Base-by-base conservation (phyloP, 768 basidiomycete genomes). In the Psilocybe subaeruginosa region DNA sequence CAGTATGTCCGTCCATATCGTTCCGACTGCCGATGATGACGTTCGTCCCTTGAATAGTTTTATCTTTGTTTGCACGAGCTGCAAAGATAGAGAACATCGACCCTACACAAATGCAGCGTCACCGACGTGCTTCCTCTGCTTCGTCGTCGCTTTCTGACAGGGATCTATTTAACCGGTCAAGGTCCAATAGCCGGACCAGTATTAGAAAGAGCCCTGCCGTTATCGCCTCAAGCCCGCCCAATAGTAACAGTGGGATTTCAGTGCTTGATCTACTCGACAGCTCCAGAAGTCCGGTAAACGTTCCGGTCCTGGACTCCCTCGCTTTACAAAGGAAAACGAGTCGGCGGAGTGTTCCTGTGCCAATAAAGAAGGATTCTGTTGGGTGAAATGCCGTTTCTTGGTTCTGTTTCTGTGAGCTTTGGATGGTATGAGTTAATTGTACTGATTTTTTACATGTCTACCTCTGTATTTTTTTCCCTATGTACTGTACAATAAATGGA, bases 31-130 rank as follows among this genome's bases (percentile, higher is more conserved):
- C 17, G 9, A n/a, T 9, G 27, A 6, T 27, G 23, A 7, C 39
- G 16, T 41, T 49, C 23, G 27, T 29, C 35, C 30, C 49, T 39
- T 4, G 52, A 37, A 35, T 61, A 92, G 92, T 93, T 52, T 83
- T 94, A 29, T 91, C 91, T 2, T 76, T 91, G 29, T 94, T 94
- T 69, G 92, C 91, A 0, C 87, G 82, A 49, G 73, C 89, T 46
- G 91, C 90, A 54, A 87, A 89, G 62, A 82, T 94, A 37, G 79
- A 86, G 2, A 82, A 89, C 64, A 82, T 93, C 37, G 92, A 94
- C 68, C 92, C 92, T 16, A 85, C 85, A 2, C 83, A 82, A 53
- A 91, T 91, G 81, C 89, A 89, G 71, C 87, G 90, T 45, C 91
- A 91, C 68, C 87, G 92, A 2, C 85, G 91, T 19, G 88, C 90